Conservation (phyloP, 139 green algal species). For the Coelastrella sp. region DNA sequence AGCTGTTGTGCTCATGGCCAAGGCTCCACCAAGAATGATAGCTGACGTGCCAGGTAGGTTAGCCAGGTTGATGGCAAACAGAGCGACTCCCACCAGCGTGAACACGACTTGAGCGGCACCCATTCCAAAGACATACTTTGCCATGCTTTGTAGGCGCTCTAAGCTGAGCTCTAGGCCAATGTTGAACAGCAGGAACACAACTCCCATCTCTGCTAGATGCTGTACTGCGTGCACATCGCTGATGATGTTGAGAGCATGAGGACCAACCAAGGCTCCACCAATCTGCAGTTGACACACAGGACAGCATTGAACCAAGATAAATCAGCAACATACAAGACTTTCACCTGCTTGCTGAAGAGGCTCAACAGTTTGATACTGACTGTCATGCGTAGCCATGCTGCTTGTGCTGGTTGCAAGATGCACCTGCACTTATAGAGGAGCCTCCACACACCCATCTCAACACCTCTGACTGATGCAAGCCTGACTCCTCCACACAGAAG, state of each 20-base stretch:
- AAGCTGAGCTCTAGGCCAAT: slow-evolving; percentile 97
- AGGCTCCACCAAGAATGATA: slow-evolving; percentile 94
- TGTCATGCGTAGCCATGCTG: too few relatives aligned
- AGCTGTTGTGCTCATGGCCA: slow-evolving; percentile 97
- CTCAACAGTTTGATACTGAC: too few relatives aligned
- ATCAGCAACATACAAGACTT: too few relatives aligned
- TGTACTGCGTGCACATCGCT: slow-evolving; percentile 61
- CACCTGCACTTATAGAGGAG: too few relatives aligned
- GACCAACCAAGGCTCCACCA: slow-evolving; percentile 93
- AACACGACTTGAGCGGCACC: slow-evolving; percentile 89
- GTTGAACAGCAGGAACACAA: slow-evolving; percentile 98
- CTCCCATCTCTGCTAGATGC: slow-evolving; percentile 95
- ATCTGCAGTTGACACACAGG: slow-evolving; percentile 56
- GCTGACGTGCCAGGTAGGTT: slow-evolving; percentile 77
- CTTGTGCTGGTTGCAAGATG: too few relatives aligned
- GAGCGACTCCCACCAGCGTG: slow-evolving; percentile 75
- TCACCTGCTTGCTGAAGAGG: too few relatives aligned
- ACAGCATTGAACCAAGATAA: too few relatives aligned
- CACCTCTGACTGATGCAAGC: too few relatives aligned
- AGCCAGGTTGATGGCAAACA: slow-evolving; percentile 65
- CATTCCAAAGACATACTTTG: slow-evolving; percentile 99
- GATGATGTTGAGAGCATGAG: slow-evolving; percentile 94
- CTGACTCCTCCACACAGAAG: too few relatives aligned
- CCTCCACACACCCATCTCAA: too few relatives aligned
- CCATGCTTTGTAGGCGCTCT: slow-evolving; percentile 95